Conservation (phyloP, 2,329 filamentous ascomycete species). For the Thelonectria rubi region DNA sequence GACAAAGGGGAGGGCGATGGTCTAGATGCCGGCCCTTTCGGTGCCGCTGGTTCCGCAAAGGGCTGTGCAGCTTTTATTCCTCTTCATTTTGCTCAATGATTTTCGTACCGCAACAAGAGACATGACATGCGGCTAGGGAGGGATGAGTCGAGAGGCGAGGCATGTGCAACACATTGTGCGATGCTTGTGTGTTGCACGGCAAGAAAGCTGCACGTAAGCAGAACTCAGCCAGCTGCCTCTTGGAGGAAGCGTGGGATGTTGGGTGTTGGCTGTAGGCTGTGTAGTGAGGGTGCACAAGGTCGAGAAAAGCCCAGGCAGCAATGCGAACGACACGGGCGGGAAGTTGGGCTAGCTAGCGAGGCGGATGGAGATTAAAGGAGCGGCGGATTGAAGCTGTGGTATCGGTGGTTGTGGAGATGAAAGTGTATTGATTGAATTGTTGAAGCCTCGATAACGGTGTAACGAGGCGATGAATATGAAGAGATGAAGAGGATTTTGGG, state of each 20-base stretch:
- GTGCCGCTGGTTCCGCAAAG: constrained; percentile 30
- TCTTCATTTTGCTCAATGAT: constrained; percentile 2
- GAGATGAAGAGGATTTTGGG: constrained; percentile 22
- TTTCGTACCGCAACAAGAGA: constrained; percentile 29
- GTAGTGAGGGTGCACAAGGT: background rate
- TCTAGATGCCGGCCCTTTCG: constrained; percentile 6
- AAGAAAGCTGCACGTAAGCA: constrained; percentile 21
- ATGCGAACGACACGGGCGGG: constrained; percentile 1
- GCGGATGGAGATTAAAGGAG: background rate
- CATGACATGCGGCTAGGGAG: constrained; percentile 30
- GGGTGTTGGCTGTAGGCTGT: too few species aligned
- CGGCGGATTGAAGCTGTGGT: background rate
- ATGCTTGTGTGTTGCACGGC: constrained; percentile 33
- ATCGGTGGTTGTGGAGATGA: background rate
- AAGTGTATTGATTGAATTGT: background rate
- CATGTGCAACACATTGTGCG: constrained; percentile 35
- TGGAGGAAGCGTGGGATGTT: background rate
- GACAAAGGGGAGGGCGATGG: constrained; percentile 14
- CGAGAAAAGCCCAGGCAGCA: background rate
- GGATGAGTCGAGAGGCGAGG: constrained; percentile 39
- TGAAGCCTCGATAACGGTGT: constrained; percentile 17
- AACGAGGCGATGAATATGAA: constrained; percentile 14
- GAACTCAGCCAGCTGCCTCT: constrained; percentile 23
- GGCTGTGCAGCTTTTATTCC: constrained; percentile 15
- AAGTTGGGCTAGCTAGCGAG: background rate